Evolutionary conservation across 768 basidiomycete species (phyloP).

Genomic region (Suillus hirtellus): DNA sequence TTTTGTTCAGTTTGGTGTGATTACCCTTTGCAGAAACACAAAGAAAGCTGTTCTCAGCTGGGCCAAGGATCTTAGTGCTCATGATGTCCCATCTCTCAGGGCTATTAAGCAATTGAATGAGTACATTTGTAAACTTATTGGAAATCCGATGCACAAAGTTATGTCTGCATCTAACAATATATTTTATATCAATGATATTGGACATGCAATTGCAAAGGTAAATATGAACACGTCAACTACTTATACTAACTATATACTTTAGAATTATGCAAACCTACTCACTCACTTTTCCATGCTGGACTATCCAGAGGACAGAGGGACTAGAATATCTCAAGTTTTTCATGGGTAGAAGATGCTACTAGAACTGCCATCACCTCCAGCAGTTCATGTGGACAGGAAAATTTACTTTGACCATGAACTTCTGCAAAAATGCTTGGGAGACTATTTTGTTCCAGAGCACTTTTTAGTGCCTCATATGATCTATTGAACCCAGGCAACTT

Average conservation of each 20-base stretch:
- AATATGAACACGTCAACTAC: neutral
- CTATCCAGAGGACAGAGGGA: constrained; percentile 10
- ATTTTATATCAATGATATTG: constrained; percentile 21
- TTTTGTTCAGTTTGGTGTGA: constrained; percentile 29
- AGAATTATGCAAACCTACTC: constrained; percentile 7
- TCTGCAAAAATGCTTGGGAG: constrained; percentile 10
- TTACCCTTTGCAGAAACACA: constrained; percentile 28
- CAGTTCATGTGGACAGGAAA: constrained; percentile 7
- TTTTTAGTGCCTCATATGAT: constrained; percentile 4
- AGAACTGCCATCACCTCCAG: constrained; percentile 11
- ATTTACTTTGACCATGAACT: constrained; percentile 18
- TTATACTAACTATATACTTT: neutral
- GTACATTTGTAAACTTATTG: constrained; percentile 11
- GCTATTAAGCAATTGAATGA: constrained; percentile 13
- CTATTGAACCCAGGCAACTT: neutral
- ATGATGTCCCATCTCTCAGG: constrained; percentile 24
- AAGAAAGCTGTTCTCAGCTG: constrained; percentile 28
- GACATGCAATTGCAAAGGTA: constrained; percentile 27
- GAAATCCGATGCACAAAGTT: constrained; percentile 24
- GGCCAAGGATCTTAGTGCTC: constrained; percentile 27
- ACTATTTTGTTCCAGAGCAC: constrained; percentile 12
- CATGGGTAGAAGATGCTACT: constrained; percentile 18
- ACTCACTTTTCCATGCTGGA: constrained; percentile 13
- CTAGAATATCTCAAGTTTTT: constrained; percentile 12
- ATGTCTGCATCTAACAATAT: constrained; percentile 23